phyloP scores from a whole-genome alignment of 805 yeast species.

The Candida endomychidarum region DNA sequence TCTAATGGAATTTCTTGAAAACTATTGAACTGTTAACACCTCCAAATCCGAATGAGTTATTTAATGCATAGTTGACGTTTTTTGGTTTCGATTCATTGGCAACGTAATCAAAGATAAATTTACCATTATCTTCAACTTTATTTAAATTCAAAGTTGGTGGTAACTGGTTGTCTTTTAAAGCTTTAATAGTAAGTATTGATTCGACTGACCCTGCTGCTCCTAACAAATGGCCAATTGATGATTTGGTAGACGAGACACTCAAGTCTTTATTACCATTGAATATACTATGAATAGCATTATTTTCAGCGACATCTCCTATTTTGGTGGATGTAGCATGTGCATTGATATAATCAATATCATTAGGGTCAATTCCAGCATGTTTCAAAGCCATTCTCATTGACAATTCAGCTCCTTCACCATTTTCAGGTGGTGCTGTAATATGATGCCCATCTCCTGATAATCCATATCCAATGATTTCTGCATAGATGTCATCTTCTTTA shows the following conservation, averaged over 20 bases:
- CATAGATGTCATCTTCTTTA: constrained; percentile 59
- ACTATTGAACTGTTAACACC: constrained; percentile 83
- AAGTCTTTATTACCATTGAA: constrained; percentile 34
- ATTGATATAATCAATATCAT: constrained; percentile 71
- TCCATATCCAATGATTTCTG: constrained; percentile 86
- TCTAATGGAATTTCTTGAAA: constrained; percentile 10
- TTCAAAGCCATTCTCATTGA: constrained; percentile 79
- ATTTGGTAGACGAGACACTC: constrained; percentile 79
- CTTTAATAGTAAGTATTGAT: constrained; percentile 72
- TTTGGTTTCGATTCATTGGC: constrained; percentile 43
- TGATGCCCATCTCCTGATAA: constrained; percentile 89
- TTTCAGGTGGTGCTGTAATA: constrained; percentile 84
- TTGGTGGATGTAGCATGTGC: constrained; percentile 97
- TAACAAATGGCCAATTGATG: constrained; percentile 88
- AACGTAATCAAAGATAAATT: constrained; percentile 58
- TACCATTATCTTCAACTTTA: constrained; percentile 32
- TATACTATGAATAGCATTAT: constrained; percentile 62
- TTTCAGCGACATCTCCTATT: constrained; percentile 88
- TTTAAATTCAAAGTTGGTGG: constrained; percentile 85
- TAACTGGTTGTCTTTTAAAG: constrained; percentile 53
- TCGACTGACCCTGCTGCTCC: constrained; percentile 98
- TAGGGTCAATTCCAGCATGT: constrained; percentile 46
- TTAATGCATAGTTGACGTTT: constrained; percentile 58
- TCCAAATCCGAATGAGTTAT: constrained; percentile 96
- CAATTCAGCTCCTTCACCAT: constrained; percentile 80